Evolutionary conservation across 2,329 filamentous ascomycete genomes (phyloP).

Genomic region (Elsinoe arachidis): DNA sequence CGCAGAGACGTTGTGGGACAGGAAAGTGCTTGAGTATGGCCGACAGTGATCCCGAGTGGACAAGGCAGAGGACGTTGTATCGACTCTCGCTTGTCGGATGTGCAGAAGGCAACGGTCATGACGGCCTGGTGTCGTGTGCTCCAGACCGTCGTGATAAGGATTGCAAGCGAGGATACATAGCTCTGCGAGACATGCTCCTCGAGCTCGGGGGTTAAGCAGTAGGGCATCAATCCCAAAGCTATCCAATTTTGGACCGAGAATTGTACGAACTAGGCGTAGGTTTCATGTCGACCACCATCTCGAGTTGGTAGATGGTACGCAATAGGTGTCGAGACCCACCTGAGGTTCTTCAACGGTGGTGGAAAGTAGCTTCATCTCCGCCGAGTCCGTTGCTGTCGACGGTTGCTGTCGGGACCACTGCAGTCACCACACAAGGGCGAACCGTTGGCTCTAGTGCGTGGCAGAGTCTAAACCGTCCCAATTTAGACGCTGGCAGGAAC

Average conservation of each 20-base stretch:
- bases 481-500: background rate
- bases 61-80: background rate
- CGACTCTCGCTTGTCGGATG: background rate
- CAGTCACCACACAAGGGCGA: background rate
- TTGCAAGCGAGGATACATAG: too few species aligned
- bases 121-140: too few species aligned
- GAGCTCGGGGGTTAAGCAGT: too few species aligned
- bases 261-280: background rate
- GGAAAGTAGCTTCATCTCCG: conserved; percentile 3
- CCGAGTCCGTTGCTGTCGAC: background rate
- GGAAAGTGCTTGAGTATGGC: background rate
- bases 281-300: background rate
- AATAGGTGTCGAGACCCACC: background rate
- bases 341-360: background rate
- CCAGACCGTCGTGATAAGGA: too few species aligned
- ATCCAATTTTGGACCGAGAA: too few species aligned
- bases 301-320: background rate
- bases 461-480: too few species aligned
- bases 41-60: background rate
- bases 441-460: conserved; percentile 1
- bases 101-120: too few species aligned
- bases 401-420: too few species aligned
- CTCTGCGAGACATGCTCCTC: too few species aligned
- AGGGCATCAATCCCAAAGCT: too few species aligned
- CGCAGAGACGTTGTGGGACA: background rate